Evolutionary conservation across 225 moss, liverwort and hornwort species (phyloP).

Genomic region (Ulota crispa): DNA sequence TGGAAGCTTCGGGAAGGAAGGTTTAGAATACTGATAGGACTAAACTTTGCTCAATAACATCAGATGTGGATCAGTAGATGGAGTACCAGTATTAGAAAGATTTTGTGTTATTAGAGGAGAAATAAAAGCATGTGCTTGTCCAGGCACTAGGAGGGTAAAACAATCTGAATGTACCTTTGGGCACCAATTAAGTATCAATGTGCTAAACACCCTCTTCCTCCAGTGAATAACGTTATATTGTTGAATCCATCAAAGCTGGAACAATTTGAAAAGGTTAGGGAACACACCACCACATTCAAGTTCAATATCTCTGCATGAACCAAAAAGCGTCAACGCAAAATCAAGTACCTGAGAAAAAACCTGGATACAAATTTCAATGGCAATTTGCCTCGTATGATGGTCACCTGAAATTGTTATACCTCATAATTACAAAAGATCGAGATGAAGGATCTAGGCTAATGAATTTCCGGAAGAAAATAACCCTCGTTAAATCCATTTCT

Average conservation of each 20-base stretch:
- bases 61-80: background rate
- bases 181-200: background rate
- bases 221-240: background rate
- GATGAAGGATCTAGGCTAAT: constrained; percentile 29
- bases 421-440: constrained; percentile 44
- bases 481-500: constrained; percentile 32
- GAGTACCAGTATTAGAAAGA: background rate
- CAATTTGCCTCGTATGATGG: constrained; percentile 53
- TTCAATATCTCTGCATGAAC: background rate
- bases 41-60: background rate
- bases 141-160: too few species aligned
- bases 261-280: background rate
- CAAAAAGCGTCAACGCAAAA: background rate
- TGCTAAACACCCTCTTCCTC: background rate
- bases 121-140: too few species aligned
- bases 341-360: constrained; percentile 28
- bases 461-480: constrained; percentile 28
- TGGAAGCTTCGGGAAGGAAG: background rate
- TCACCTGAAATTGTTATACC: constrained; percentile 46
- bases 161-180: background rate
- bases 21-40: background rate
- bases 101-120: background rate
- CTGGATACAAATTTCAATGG: constrained; percentile 43
- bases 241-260: background rate
- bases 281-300: background rate